Evolutionary conservation across 495 filamentous ascomycete species (phyloP), one percentile per base, ranked within the genome.

Genomic region (Pseudevernia furfuracea): DNA sequence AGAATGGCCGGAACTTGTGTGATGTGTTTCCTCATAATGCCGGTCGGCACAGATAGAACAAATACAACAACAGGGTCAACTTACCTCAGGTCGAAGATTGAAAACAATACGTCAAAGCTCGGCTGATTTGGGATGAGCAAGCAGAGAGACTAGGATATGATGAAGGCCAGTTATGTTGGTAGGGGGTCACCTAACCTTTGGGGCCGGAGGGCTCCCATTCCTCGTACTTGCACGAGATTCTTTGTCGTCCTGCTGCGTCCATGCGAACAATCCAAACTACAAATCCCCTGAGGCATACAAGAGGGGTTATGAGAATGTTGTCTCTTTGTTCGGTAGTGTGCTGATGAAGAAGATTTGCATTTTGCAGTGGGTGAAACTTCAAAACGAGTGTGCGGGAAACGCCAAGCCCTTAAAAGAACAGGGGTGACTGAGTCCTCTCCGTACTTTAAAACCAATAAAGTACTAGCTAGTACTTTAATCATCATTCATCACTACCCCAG

Each of bases 1-100:
- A 74, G 79, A 76, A 82, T 96, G 87, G 83, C 92, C 85, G 80
- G 78, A 78, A 76, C 79, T 76, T 69, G 81, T 79, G 75, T 76
- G 62, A 80, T 77, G 74, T 71, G 62, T 82, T 82, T 89, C 87
- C 77, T 89, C 87, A 85, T 85, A 67, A 62, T 38, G 49, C 11
- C 73, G 77, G 55, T 4, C 12, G 38, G 19, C 12, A 19, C 15
- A 8, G 3, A 21, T 7, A 39, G 10, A 7, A 41, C 32, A 8
- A 7, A 21, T 7, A 39, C 19, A 7, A 41, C 32, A 7, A 21
- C 10, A 32, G n/a, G 28, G 15, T 4, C 2, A 41, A 56, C 60
- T 49, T 41, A 56, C 60, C 7, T 41, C 10, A n/a, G 15, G 5
- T 17, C 38, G 21, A 19, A 9, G 19, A 55, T 11, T 6, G 21